These are phyloP conservation scores for Chalciporus pseudorubinellus DNA, from an alignment of 768 basidiomycete species.

Conservation along the genomic window DNA sequence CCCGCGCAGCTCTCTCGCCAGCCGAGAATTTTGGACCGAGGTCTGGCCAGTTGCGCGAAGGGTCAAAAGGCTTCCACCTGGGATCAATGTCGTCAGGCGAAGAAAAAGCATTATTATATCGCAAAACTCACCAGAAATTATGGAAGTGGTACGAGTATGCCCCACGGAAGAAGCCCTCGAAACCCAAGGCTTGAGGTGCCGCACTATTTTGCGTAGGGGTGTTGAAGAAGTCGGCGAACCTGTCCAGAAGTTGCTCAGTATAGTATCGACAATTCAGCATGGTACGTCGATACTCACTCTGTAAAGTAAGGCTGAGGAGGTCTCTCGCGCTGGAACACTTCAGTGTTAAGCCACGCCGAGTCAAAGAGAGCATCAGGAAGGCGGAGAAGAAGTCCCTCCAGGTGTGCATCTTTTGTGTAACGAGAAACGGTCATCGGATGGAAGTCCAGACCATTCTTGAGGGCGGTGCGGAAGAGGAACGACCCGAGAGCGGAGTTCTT, in stretches of 20 bases:
- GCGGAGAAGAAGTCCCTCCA: slow-evolving; percentile 80
- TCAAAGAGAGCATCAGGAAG: slow-evolving; percentile 96
- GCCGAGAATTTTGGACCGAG: slow-evolving; percentile 76
- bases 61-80: slow-evolving; percentile 97
- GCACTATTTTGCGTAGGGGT: slow-evolving; percentile 72
- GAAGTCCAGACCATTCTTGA: slow-evolving; percentile 93
- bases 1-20: slow-evolving; percentile 74
- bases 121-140: slow-evolving; percentile 73
- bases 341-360: slow-evolving; percentile 94
- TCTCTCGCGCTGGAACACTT: slow-evolving; percentile 85
- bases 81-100: neutral
- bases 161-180: slow-evolving; percentile 94
- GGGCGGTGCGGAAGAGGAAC: slow-evolving; percentile 90
- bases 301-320: slow-evolving; percentile 95
- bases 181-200: slow-evolving; percentile 83
- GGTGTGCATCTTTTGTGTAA: slow-evolving; percentile 85
- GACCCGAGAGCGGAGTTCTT: slow-evolving; percentile 88
- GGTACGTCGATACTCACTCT: slow-evolving; percentile 46
- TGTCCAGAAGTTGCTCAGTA: slow-evolving; percentile 28
- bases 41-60: slow-evolving; percentile 92
- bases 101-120: neutral
- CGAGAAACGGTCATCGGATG: slow-evolving; percentile 94
- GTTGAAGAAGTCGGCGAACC: slow-evolving; percentile 88
- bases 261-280: neutral
- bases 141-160: slow-evolving; percentile 97